Percentiles rank a stretch among this genome's conserved stretches.
Evolutionary conservation across 2,329 filamentous ascomycete species (phyloP).

Genomic region (Fusarium luffae): DNA sequence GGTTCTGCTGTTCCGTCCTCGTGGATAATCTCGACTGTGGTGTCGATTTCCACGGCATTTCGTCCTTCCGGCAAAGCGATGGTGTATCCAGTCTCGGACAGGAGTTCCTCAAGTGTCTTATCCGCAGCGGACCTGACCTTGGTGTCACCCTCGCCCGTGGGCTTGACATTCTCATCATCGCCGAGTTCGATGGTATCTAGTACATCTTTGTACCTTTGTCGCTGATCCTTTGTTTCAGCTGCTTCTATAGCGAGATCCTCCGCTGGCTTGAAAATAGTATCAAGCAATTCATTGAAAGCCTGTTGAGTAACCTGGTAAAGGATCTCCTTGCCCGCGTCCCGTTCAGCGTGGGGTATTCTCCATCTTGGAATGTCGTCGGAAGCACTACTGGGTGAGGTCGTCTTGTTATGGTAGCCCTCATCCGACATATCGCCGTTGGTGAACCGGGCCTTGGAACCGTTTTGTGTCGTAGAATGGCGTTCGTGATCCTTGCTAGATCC

Average conservation of each 20-base stretch:
- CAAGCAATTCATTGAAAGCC: slow-evolving; percentile 89
- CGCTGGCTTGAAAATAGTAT: slow-evolving; percentile 83
- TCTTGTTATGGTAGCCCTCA: slow-evolving; percentile 77
- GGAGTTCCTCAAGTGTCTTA: slow-evolving; percentile 52
- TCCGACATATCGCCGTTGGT: slow-evolving; percentile 76
- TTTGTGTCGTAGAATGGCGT: slow-evolving; percentile 68
- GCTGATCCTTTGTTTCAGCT: slow-evolving; percentile 69
- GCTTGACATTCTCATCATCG: slow-evolving; percentile 45
- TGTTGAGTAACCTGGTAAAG: slow-evolving; percentile 93
- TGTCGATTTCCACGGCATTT: slow-evolving; percentile 50
- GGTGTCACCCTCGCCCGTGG: slow-evolving; percentile 5
- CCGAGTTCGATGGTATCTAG: slow-evolving; percentile 56
- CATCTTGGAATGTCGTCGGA: slow-evolving; percentile 82
- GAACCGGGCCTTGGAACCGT: slow-evolving; percentile 83
- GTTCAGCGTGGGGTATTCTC: slow-evolving; percentile 82
- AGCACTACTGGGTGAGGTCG: slow-evolving; percentile 76
- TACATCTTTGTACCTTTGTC: slow-evolving; percentile 65
- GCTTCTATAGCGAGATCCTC: slow-evolving; percentile 81
- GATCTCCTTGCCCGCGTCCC: slow-evolving; percentile 86
- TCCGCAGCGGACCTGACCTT: slow-evolving; percentile 34
- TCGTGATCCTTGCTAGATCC: slow-evolving; percentile 57
- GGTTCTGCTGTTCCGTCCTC: slow-evolving; percentile 38
- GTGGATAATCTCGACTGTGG: slow-evolving; percentile 40
- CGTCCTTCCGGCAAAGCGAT: slow-evolving; percentile 50
- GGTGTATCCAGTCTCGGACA: slow-evolving; percentile 59